Evolutionary conservation across 371 early-diverging fungal genomes (phyloP), one percentile per base, ranked within the genome.

Genomic region (Apophysomyces sp.): DNA sequence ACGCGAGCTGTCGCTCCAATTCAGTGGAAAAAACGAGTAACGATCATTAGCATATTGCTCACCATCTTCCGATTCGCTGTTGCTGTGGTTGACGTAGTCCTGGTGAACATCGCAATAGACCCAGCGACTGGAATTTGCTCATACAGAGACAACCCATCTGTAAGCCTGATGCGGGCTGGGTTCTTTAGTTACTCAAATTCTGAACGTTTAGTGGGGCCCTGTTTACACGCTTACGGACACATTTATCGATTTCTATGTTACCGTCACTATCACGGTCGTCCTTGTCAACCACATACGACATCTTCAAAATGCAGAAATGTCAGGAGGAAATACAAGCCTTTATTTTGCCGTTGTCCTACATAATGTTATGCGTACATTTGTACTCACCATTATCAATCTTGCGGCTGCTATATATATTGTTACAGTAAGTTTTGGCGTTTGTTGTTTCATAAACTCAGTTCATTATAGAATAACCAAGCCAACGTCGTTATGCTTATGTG

Each of bases 191-290:
- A 26, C 15, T 54, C n/a, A 49, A 11, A 36, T 60, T 18, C 30
- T 9, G 26, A 5, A 29, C 15, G 2, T n/a, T n/a, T 37, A 73
- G 73, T 78, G 79, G 79, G 76, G 80, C 1, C 71, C 75, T 11
- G 69, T 80, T 2, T 80, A 80, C 54, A 80, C 80, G 2, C 57
- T 80, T 27, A 57, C 55, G 18, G 80, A 80, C 41, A 75, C 77
- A 13, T 5, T 67, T 0, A 70, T 77, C 13, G 80, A 80, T 57
- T 29, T 77, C 0, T 80, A 80, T 32, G 77, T 77, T 2, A 77
- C 77, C 11, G 0, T 69, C 12, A 62, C 69, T 55, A 75, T 80
- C 5, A 69, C 60, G 24, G 55, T 30, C n/a, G 63, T 74, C 31
- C 56, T 80, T 2, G 37, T 72, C 4, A 56, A 30, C 8, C 80